phyloP scores from a whole-genome alignment of 441 rosid species.

The Gossypium schwendimanii region DNA sequence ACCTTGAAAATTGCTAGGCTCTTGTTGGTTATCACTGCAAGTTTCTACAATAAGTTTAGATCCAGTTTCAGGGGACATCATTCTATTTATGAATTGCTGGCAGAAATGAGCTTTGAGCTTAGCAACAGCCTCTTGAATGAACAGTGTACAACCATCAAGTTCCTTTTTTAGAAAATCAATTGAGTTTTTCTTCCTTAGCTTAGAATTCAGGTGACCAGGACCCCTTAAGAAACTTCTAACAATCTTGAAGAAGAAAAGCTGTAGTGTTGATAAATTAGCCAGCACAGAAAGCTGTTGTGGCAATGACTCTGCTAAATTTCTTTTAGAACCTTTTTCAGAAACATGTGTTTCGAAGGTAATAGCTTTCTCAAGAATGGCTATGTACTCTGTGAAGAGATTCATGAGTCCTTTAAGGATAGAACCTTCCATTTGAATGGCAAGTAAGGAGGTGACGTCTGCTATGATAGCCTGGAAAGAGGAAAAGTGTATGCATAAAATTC shows the following conservation, averaged over 20 bases:
- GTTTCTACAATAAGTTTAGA: conserved; percentile 15
- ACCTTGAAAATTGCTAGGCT: conserved; percentile 13
- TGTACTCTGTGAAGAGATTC: conserved; percentile 41
- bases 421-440: conserved; percentile 44
- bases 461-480: conserved; percentile 35
- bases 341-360: conserved; percentile 17
- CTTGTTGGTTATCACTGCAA: conserved; percentile 7
- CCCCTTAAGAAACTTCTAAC: conserved; percentile 26
- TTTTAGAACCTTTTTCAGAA: conserved; percentile 20
- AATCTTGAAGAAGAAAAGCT: conserved; percentile 28
- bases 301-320: conserved; percentile 29
- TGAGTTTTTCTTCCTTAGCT: conserved; percentile 12
- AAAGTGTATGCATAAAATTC: neutral
- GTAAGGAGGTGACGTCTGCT: conserved; percentile 36
- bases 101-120: conserved; percentile 39
- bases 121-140: conserved; percentile 30
- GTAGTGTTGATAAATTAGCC: conserved; percentile 41
- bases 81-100: conserved; percentile 30
- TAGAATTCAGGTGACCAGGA: conserved; percentile 14
- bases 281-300: conserved; percentile 40
- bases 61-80: conserved; percentile 21
- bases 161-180: conserved; percentile 26
- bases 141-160: conserved; percentile 23
- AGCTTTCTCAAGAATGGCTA: conserved; percentile 36
- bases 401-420: conserved; percentile 34